Conservation (phyloP, 2,329 filamentous ascomycete genomes). For the Fusarium sp. region DNA sequence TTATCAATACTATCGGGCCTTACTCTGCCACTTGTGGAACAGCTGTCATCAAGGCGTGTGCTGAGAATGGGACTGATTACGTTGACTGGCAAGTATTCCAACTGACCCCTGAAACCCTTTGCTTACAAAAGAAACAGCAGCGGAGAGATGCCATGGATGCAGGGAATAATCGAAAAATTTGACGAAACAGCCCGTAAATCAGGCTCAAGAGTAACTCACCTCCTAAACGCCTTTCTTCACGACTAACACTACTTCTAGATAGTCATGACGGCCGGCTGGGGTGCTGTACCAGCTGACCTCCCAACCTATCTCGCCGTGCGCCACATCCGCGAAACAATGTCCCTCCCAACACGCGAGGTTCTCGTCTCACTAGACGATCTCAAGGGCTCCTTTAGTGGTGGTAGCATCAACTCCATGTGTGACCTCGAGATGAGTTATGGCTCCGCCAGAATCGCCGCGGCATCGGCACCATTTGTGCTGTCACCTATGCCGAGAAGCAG, state of each 20-base stretch:
- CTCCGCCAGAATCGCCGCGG: neutral
- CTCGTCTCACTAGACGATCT: conserved; percentile 24
- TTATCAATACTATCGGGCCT: conserved; percentile 31
- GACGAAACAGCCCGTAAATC: conserved; percentile 20
- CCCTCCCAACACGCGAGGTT: conserved; percentile 23
- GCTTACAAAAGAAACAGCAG: conserved; percentile 25
- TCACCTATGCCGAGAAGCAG: neutral
- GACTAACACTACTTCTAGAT: conserved; percentile 14
- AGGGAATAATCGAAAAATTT: conserved; percentile 18
- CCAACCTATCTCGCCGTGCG: conserved; percentile 28
- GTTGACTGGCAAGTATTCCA: conserved; percentile 32
- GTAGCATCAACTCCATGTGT: conserved; percentile 34
- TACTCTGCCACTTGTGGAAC: conserved; percentile 30
- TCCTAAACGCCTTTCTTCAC: neutral
- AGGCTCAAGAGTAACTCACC: conserved; percentile 13
- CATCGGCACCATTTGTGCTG: neutral
- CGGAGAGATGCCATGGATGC: conserved; percentile 36
- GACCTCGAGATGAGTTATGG: conserved; percentile 4
- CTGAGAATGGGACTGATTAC: conserved; percentile 37
- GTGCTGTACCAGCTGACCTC: conserved; percentile 33
- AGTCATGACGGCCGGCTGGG: conserved; percentile 33
- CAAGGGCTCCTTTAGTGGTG: conserved; percentile 28
- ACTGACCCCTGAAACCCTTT: too few relatives aligned
- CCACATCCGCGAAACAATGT: conserved; percentile 13
- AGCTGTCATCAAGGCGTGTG: conserved; percentile 30